Base-by-base conservation (phyloP, 352 stramenopile genomes). In the Blastocystis sp. region DNA sequence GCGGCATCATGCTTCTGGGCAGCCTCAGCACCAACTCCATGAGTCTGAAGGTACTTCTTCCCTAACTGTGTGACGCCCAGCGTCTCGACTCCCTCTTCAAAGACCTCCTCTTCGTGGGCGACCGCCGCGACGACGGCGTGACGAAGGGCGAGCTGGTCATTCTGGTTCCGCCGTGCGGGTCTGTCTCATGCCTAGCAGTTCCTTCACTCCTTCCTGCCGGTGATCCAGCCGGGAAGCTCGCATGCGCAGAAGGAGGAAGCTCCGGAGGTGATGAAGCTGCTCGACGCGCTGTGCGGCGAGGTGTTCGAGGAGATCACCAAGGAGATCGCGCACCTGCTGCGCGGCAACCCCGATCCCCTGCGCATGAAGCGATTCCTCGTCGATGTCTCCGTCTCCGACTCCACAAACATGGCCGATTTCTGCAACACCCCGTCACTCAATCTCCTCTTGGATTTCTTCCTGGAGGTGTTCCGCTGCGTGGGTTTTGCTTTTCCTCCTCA, bases 381-480 rank as follows among this genome's bases (percentile, higher is more conserved):
- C 60, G 48, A 84, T 48, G 17, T 34, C 41, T 28, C 59, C 19
- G 19, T 17, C 4, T 38, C 14, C 9, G n/a, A 43, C 0, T 14
- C 40, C 41, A 17, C 45, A 34, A 62, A 56, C 43, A 53, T 84
- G 9, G 28, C 23, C 7, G 23, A 45, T 17, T 64, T 67, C 53
- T 84, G 28, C 53, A 38, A 84, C 66, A 61, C 74, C 19, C 74
- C 74, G 19, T 41, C 56, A 19, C 21, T 84, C 5, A 45, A 43
- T 38, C n/a, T 56, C 21, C 17, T 69, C 19, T 14, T 84, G 19
- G 56, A 84, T 67, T 84, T 56, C 74, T 84, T 67, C 34, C 2
- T 67, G 23, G 56, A 84, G 21, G 74, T 84, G 53, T 84, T 84
- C 56, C 40, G 9, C 11, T 48, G 17, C 9, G 74, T 84, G 2